These are phyloP conservation scores for Penicillium turbatum DNA, from an alignment of 495 filamentous ascomycete species.

Conservation along the genomic window DNA sequence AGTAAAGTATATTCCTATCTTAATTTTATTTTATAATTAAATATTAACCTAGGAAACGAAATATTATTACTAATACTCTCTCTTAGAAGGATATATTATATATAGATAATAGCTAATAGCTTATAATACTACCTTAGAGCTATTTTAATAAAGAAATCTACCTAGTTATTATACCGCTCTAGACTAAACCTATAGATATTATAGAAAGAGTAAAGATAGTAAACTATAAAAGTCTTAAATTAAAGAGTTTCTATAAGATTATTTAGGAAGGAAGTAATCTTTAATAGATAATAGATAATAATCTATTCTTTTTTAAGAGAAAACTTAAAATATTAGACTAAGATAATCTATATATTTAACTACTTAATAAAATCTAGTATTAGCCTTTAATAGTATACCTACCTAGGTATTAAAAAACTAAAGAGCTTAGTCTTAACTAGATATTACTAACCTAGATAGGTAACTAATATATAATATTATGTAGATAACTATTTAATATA, in stretches of 20 bases:
- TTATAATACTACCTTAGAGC: no score
- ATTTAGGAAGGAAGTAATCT: no score
- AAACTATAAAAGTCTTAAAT: neutral
- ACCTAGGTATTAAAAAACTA: constrained; percentile 7
- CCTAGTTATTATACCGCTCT: no score
- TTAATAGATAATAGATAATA: no score
- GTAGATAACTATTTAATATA: neutral
- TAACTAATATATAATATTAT: neutral
- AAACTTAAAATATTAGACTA: neutral
- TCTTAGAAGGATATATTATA: neutral
- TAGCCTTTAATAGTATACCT: neutral
- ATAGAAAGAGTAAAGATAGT: neutral
- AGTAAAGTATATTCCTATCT: no score
- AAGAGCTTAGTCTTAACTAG: neutral
- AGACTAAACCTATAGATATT: no score
- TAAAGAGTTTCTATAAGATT: neutral
- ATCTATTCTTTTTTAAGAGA: neutral
- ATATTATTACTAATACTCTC: neutral
- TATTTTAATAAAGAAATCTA: no score
- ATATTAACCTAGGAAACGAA: constrained; percentile 20
- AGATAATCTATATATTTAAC: neutral
- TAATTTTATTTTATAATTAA: no score
- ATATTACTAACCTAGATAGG: constrained; percentile 1
- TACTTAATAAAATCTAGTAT: constrained; percentile 10
- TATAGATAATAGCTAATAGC: no score